Evolutionary conservation across 2,329 filamentous ascomycete genomes (phyloP).

Genomic region (Colletotrichum eremochloae): DNA sequence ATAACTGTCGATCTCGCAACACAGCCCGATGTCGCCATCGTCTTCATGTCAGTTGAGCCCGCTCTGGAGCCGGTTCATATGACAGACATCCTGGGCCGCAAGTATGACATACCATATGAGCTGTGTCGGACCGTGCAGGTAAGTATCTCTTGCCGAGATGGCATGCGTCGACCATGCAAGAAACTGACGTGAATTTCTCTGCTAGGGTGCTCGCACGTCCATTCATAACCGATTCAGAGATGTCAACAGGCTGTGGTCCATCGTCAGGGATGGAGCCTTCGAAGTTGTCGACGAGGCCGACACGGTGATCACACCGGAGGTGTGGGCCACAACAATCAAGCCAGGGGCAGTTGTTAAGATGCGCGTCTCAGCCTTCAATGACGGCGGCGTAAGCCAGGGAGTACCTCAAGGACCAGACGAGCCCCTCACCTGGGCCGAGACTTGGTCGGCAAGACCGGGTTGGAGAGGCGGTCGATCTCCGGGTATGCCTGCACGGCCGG

Average conservation of each 20-base stretch:
- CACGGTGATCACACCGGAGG: conserved; percentile 20
- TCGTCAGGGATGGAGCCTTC: conserved; percentile 27
- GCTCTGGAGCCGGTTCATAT: conserved; percentile 26
- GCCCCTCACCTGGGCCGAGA: conserved; percentile 21
- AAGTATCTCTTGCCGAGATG: background rate
- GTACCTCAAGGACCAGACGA: background rate
- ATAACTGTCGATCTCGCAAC: conserved; percentile 20
- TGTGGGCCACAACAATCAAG: conserved; percentile 32
- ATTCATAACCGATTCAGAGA: conserved; percentile 32
- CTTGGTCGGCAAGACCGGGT: background rate
- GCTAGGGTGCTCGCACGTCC: conserved; percentile 15
- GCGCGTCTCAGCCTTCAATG: conserved; percentile 33
- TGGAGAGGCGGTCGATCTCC: background rate
- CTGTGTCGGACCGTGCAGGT: conserved; percentile 30
- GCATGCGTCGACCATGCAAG: background rate
- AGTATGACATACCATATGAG: conserved; percentile 25
- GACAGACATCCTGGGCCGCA: conserved; percentile 29
- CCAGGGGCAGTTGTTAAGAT: conserved; percentile 26
- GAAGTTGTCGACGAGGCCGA: conserved; percentile 23
- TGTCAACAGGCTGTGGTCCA: conserved; percentile 22
- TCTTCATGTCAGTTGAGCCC: conserved; percentile 33
- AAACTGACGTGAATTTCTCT: background rate
- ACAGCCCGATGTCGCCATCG: conserved; percentile 18
- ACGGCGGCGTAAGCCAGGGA: background rate
- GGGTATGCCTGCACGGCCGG: background rate